Base-by-base conservation (phyloP, 495 filamentous ascomycete genomes). In the Hypoxylon fuscum region DNA sequence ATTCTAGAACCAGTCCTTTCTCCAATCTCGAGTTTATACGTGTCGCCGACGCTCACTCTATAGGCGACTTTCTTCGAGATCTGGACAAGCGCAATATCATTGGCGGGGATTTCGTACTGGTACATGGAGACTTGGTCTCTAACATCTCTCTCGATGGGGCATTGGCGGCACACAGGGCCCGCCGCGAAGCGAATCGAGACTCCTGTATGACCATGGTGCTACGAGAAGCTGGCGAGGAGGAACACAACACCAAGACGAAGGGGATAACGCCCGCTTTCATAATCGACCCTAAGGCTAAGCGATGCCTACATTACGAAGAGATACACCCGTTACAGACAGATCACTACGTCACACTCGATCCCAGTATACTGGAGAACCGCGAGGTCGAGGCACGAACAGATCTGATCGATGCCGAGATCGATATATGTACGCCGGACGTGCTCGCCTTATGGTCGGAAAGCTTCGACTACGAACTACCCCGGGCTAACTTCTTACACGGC, bases 121-220 rank as follows among this genome's bases (percentile, higher is more conserved):
- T 98, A 20, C 92, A 94, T 72, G 95, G 94, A 35, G 95, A 99
- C 72, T 81, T 98, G n/a, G 87, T 99, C 64, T 87, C 91, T 61
- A 99, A 97, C 68, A 72, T 98, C 42, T 84, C 88, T 7, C 87
- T 99, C 18, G 91, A 93, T 62, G 81, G 77, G 40, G 89, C 88
- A n/a, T 76, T 99, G 42, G 81, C 85, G 4, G 85, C 83, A 32
- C 95, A 99, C 72, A 85, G 90, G 49, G 85, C 87, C 43, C 89
- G 95, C 27, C 87, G 95, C 37, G 86, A 87, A 70, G 84, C 85
- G 46, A 90, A 96, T 76, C 94, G 95, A 70, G 93, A 96, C 72
- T 92, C 94, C 11, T 97, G 97, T 76, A 99, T 99, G 96, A 99
- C 95, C 20, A 92, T 98, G 87, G 81, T 99, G 18, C 76, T 98